Conservation (phyloP, 164 flowering plant species). For the Magnolia changhungtana region DNA sequence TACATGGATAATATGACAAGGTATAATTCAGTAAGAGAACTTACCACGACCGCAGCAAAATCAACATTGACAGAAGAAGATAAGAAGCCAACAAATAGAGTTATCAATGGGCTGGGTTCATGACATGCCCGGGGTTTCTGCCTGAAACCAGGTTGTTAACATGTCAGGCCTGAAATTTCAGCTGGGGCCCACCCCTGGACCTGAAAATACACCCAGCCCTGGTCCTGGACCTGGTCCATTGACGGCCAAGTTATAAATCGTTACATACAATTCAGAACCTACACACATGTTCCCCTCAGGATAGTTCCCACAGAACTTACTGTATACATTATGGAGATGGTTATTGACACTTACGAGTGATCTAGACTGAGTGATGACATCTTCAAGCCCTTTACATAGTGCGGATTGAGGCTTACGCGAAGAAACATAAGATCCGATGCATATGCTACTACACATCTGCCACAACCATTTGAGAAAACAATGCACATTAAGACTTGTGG, state of each 20-base stretch:
- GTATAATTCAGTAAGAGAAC: too few relatives aligned
- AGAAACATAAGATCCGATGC: constrained; percentile 81
- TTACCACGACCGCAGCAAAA: too few relatives aligned
- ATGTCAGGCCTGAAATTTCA: neutral
- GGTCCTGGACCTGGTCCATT: neutral
- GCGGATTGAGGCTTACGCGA: constrained; percentile 71
- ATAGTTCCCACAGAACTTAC: neutral
- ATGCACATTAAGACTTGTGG: neutral
- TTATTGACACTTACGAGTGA: constrained; percentile 68
- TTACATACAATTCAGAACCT: neutral
- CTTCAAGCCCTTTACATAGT: constrained; percentile 61
- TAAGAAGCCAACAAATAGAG: neutral
- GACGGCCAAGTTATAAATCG: neutral
- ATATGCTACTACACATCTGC: constrained; percentile 91
- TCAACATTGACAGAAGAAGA: too few relatives aligned
- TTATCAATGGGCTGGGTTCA: neutral
- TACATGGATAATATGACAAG: too few relatives aligned
- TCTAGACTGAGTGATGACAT: constrained; percentile 65
- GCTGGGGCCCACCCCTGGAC: neutral
- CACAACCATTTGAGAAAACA: constrained; percentile 19
- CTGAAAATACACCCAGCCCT: neutral
- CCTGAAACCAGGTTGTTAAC: neutral
- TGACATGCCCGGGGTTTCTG: neutral
- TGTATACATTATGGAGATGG: neutral
- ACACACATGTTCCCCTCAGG: neutral